Evolutionary conservation across 768 basidiomycete genomes (phyloP), one percentile per base, ranked within the genome.

Genomic region (Boletus huronensis): DNA sequence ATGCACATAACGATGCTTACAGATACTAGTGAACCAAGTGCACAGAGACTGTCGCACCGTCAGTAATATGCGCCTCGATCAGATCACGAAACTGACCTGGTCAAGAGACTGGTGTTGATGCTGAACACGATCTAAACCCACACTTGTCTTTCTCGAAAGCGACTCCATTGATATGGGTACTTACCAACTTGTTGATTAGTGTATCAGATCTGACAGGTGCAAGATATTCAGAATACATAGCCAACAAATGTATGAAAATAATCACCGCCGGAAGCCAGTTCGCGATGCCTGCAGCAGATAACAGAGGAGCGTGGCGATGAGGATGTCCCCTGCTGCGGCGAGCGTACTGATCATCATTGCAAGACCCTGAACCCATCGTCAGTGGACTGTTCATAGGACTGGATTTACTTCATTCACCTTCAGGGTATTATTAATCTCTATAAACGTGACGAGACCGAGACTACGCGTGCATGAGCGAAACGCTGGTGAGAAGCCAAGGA

Each of bases 1-100:
- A 17, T 17, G 14, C 0, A 48, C 25, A 0, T 0, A 21, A 35
- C 17, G 21, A 40, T 17, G 36, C 65, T 17, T 52, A 80, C 82
- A 19, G 79, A 78, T 23, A 82, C 70, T 38, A 84, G 68, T 16
- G 81, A 83, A 36, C 76, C 78, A 26, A 82, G 66, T 2, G 83
- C 83, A 52, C 79, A 82, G 1, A 82, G 47, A 58, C 82, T 64
- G 21, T 14, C 11, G 6, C 1, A 25, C 7, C 4, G 21, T 61
- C 38, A 63, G 39, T n/a, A 35, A 56, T 16, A 2, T 8, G 2
- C 5, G 3, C 13, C 32, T 1, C 14, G 3, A 23, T n/a, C 39
- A 14, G 34, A 36, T 21, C 5, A n/a, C 8, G 8, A 42, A 16
- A 52, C 60, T 7, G 1, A 62, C 62, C 62, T 76, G 35, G 65